Conservation (phyloP, 495 filamentous ascomycete species). For the Neurospora sp. region DNA sequence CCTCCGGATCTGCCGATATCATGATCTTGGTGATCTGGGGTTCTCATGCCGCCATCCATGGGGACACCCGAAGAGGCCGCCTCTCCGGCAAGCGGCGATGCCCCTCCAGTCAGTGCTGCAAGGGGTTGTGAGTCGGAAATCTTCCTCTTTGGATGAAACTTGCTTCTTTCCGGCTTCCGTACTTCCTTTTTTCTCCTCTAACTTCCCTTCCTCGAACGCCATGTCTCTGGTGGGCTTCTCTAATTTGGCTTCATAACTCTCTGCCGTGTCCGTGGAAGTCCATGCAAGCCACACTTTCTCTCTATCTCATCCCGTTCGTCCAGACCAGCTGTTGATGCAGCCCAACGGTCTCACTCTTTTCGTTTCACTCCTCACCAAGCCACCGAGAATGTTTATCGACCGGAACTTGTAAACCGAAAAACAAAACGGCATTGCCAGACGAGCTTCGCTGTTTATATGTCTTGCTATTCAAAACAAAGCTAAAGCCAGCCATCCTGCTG, state of each 20-base stretch:
- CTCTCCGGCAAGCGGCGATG: not conserved
- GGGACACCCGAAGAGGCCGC: not conserved
- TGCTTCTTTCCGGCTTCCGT: not conserved
- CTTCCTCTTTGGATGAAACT: not conserved
- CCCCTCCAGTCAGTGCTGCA: not conserved
- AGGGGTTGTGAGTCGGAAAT: not conserved
- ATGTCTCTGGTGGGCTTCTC: not conserved
- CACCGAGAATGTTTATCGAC: not conserved
- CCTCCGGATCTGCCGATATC: not conserved
- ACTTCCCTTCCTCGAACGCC: not conserved
- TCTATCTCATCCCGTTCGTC: not conserved
- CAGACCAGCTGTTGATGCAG: not conserved
- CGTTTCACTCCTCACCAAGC: not conserved
- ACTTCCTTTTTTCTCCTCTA: not conserved
- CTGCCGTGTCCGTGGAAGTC: not conserved
- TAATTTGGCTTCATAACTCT: not conserved
- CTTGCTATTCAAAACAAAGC: not conserved
- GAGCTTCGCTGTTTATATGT: not conserved
- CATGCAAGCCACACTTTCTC: slow-evolving; percentile 1
- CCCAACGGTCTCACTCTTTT: not conserved
- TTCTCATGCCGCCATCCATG: slow-evolving; percentile 3
- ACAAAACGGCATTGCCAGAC: not conserved
- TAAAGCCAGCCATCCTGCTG: not conserved
- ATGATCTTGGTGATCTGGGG: not conserved
- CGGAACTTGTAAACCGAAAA: not conserved